These are phyloP conservation scores for Lachnellula cervina DNA, from an alignment of 2,329 filamentous ascomycete species.

Conservation along the genomic window DNA sequence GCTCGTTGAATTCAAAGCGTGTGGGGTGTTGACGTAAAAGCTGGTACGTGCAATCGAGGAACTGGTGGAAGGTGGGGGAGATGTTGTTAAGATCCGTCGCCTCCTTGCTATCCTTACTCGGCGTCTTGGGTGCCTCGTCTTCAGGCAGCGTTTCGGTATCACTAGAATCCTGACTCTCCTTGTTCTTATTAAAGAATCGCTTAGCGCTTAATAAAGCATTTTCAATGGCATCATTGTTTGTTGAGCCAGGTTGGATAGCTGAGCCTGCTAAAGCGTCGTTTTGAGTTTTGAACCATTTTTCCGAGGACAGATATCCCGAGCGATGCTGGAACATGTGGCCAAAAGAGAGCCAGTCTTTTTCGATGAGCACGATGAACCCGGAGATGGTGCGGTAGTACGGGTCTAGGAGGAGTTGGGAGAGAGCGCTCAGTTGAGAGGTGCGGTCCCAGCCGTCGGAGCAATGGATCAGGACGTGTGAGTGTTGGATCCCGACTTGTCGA, in stretches of 20 bases:
- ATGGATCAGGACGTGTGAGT: conserved; percentile 93
- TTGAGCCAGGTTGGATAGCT: conserved; percentile 51
- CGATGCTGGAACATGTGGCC: conserved; percentile 96
- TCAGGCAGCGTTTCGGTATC: conserved; percentile 45
- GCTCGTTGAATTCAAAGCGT: conserved; percentile 93
- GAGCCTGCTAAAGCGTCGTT: conserved; percentile 69
- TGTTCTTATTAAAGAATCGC: conserved; percentile 82
- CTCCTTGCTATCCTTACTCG: conserved; percentile 49
- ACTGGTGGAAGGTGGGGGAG: conserved; percentile 95
- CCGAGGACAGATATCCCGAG: conserved; percentile 80
- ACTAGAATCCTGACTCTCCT: conserved; percentile 56
- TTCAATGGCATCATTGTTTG: conserved; percentile 68
- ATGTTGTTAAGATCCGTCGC: conserved; percentile 84
- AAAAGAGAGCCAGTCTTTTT: conserved; percentile 98
- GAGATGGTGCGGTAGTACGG: conserved; percentile 92
- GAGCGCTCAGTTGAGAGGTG: conserved; percentile 86
- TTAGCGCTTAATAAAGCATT: conserved; percentile 80
- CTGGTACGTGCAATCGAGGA: conserved; percentile 91
- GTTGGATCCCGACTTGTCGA: conserved; percentile 81
- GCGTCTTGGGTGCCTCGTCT: conserved; percentile 29
- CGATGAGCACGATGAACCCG: conserved; percentile 88
- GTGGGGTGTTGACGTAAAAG: conserved; percentile 78
- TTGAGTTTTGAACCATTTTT: conserved; percentile 90
- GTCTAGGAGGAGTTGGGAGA: conserved; percentile 90
- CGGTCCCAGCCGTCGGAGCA: conserved; percentile 99